These are phyloP conservation scores for Cercis canadensis DNA, from an alignment of 306 rosid genomes.

Conservation along the genomic window DNA sequence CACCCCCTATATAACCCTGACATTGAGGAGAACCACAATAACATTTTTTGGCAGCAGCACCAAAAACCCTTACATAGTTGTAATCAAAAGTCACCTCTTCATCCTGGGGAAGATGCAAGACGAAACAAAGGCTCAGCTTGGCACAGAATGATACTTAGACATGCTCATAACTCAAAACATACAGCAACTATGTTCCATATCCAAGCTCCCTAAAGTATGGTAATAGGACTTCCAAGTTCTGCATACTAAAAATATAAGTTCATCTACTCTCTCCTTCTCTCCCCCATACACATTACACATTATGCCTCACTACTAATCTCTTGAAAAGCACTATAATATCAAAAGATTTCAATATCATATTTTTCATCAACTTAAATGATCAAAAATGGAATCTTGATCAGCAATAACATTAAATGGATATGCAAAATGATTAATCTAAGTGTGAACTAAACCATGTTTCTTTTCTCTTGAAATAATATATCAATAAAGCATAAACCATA, in stretches of 20 bases:
- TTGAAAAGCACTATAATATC: conserved; percentile 2
- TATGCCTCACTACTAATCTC: conserved; percentile 2
- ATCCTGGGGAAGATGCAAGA: conserved; percentile 59
- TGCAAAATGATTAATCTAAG: conserved; percentile 13
- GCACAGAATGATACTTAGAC: conserved; percentile 17
- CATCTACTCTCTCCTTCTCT: background rate
- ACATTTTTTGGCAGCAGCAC: conserved; percentile 99
- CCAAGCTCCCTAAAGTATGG: conserved; percentile 31
- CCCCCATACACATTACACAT: too few species aligned
- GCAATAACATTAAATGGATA: background rate
- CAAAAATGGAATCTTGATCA: conserved; percentile 12
- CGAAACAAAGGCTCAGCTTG: conserved; percentile 24
- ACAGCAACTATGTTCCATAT: conserved; percentile 30
- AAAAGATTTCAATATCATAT: conserved; percentile 8
- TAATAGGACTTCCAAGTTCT: too few species aligned
- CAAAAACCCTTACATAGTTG: conserved; percentile 98
- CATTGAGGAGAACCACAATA: conserved; percentile 81
- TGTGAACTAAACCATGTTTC: conserved; percentile 14
- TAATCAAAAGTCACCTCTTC: conserved; percentile 99
- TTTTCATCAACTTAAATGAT: conserved; percentile 29
- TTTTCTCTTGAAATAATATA: background rate
- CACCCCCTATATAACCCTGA: conserved; percentile 96
- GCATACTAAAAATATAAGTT: conserved; percentile 13
- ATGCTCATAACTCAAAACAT: conserved; percentile 35
- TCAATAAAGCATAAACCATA: background rate